A percentile compares a stretch with the other conserved stretches of the same genome.
Evolutionary conservation across 805 yeast genomes (phyloP).

Genomic region (Vanderwaltozyma polyspora): DNA sequence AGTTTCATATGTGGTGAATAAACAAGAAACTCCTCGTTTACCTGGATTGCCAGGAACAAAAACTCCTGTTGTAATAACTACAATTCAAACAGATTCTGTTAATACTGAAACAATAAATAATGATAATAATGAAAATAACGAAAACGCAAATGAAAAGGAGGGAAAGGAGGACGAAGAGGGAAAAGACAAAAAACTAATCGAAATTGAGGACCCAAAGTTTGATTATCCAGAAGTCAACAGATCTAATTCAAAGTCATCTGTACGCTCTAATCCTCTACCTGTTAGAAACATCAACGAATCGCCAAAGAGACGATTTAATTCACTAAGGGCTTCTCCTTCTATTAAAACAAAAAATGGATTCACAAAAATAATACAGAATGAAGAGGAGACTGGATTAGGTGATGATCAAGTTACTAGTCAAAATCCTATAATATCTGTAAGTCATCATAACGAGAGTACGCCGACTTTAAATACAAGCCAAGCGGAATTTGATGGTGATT

Average conservation of each 20-base stretch:
- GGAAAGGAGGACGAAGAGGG: not conserved
- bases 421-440: not conserved
- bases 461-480: slow-evolving; percentile 1
- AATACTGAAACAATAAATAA: not conserved
- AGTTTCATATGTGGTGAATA: slow-evolving; percentile 18
- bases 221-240: not conserved
- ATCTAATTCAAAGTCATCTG: slow-evolving; percentile 1
- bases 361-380: not conserved
- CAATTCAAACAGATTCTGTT: not conserved
- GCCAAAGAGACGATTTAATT: not conserved
- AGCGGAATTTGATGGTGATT: slow-evolving; percentile 5
- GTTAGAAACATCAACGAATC: not conserved
- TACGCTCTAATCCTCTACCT: not conserved
- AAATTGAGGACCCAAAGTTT: no score
- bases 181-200: no score
- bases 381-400: not conserved
- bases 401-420: not conserved
- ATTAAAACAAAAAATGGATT: not conserved
- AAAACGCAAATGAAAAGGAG: not conserved
- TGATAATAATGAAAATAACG: not conserved
- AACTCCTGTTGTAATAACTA: not conserved
- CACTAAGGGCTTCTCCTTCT: not conserved
- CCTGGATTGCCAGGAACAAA: not conserved
- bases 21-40: not conserved
- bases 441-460: not conserved